Evolutionary conservation across 2,329 filamentous ascomycete species (phyloP).

Genomic region (Fusarium sp.): DNA sequence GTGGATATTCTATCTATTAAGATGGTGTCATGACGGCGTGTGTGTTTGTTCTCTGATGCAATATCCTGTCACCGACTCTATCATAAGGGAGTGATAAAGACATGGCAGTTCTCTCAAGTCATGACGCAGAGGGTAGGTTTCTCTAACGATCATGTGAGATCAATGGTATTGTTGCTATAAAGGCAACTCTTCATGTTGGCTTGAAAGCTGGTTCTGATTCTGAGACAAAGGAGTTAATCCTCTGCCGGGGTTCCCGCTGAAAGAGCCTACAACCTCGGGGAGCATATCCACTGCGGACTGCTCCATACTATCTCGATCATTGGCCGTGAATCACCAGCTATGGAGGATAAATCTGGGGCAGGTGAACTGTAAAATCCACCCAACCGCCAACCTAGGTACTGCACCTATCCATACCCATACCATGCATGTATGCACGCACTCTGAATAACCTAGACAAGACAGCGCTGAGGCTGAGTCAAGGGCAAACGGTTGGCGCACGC

Average conservation of each 20-base stretch:
- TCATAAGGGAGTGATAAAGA: background rate
- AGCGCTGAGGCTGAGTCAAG: conserved; percentile 32
- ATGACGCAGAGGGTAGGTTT: background rate
- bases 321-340: background rate
- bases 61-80: background rate
- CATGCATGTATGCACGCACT: background rate
- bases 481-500: background rate
- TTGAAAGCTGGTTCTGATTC: conserved; percentile 1
- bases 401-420: too few species aligned
- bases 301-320: background rate
- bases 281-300: conserved; percentile 5
- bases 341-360: conserved; percentile 5
- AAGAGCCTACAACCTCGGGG: conserved; percentile 11
- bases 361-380: background rate
- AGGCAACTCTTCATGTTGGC: background rate
- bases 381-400: too few species aligned
- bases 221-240: background rate
- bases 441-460: conserved; percentile 16
- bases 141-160: background rate
- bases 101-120: background rate
- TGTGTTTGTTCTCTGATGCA: conserved; percentile 1
- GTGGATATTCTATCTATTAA: background rate
- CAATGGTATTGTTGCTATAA: too few species aligned
- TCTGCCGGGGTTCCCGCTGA: conserved; percentile 7
- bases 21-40: background rate